Evolutionary conservation across 164 flowering plant species (phyloP).

Genomic region (Dillenia turbinata): DNA sequence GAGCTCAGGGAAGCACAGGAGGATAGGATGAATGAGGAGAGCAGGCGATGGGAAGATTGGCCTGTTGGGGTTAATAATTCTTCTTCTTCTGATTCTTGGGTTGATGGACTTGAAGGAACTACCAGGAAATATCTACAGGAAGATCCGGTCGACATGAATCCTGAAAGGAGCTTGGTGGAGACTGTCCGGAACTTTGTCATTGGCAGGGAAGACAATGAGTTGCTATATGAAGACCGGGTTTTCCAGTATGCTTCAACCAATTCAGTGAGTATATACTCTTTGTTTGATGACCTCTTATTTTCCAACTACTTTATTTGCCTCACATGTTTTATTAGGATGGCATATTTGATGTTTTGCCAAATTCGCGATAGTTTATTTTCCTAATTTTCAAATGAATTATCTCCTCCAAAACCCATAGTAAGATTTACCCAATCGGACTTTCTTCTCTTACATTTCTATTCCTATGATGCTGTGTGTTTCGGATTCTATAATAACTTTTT

Average conservation of each 20-base stretch:
- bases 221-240: conserved; percentile 90
- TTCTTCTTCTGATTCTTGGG: conserved; percentile 32
- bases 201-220: conserved; percentile 68
- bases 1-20: conserved; percentile 93
- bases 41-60: conserved; percentile 94
- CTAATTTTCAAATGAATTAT: too few relatives aligned
- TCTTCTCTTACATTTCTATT: too few relatives aligned
- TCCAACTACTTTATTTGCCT: too few relatives aligned
- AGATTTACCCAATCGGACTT: too few relatives aligned
- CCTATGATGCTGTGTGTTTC: too few relatives aligned
- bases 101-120: conserved; percentile 21
- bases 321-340: too few relatives aligned
- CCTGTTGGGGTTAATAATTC: conserved; percentile 33
- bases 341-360: too few relatives aligned
- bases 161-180: conserved; percentile 53
- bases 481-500: too few relatives aligned
- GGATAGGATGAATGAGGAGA: conserved; percentile 67
- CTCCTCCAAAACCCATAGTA: too few relatives aligned
- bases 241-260: conserved; percentile 77
- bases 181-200: conserved; percentile 48
- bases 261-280: conserved; percentile 48
- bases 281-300: neutral
- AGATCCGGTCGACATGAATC: conserved; percentile 28
- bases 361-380: too few relatives aligned
- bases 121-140: conserved; percentile 18